These are phyloP conservation scores for Podospora pseudocomata DNA, from an alignment of 495 filamentous ascomycete genomes.

Conservation along the genomic window DNA sequence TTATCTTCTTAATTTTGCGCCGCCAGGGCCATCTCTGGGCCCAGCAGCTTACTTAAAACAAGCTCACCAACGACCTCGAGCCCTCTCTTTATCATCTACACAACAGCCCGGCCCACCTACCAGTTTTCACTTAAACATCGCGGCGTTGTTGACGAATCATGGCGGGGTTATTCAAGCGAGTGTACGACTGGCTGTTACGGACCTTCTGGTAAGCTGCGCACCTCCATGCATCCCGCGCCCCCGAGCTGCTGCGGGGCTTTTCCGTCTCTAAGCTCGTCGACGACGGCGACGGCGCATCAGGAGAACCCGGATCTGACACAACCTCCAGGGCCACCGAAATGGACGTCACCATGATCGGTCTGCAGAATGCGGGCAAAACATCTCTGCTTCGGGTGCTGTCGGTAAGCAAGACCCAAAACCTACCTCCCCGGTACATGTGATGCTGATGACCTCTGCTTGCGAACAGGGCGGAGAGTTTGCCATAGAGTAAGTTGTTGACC, in stretches of 20 bases:
- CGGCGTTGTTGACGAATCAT: constrained; percentile 21
- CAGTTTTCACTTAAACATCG: not conserved
- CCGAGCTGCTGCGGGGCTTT: constrained; percentile 21
- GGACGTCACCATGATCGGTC: constrained; percentile 98
- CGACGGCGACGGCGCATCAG: constrained; percentile 4
- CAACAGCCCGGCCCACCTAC: constrained; percentile 8
- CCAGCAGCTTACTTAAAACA: constrained; percentile 38
- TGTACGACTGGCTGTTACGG: constrained; percentile 98
- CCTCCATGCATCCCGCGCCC: constrained; percentile 9
- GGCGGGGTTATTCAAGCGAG: constrained; percentile 64
- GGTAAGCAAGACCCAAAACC: constrained; percentile 55
- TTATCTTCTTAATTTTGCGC: constrained; percentile 43
- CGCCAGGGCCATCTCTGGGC: constrained; percentile 31
- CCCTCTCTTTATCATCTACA: constrained; percentile 20
- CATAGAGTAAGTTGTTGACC: constrained; percentile 74
- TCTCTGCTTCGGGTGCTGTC: constrained; percentile 89
- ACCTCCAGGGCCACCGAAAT: constrained; percentile 87
- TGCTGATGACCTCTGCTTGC: constrained; percentile 22
- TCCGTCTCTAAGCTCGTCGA: constrained; percentile 19
- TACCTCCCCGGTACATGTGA: not conserved
- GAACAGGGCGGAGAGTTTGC: constrained; percentile 94
- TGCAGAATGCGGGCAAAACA: constrained; percentile 98
- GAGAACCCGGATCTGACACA: constrained; percentile 24
- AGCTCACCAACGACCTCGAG: constrained; percentile 22
- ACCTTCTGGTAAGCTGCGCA: constrained; percentile 83